Percentiles rank a stretch among this genome's conserved stretches.
Conservation (phyloP, 2,329 filamentous ascomycete species). For the Xylariaceae sp. region DNA sequence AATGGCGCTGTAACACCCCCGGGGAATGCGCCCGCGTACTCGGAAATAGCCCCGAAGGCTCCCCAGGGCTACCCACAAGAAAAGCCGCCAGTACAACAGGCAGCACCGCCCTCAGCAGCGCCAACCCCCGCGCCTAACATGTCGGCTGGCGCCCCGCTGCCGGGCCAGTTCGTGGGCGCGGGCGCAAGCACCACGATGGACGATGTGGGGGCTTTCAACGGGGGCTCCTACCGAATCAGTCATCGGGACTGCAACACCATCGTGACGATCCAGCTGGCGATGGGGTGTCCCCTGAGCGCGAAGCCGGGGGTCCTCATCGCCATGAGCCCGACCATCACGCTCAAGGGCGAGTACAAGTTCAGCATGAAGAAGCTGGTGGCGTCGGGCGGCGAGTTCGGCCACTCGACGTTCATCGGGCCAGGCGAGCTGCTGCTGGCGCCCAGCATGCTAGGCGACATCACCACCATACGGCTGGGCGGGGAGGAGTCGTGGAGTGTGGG, state of each 20-base stretch:
- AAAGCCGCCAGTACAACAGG: slow-evolving; percentile 29
- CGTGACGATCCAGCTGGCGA: slow-evolving; percentile 85
- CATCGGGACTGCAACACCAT: slow-evolving; percentile 92
- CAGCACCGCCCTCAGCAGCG: slow-evolving; percentile 23
- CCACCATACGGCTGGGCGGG: slow-evolving; percentile 75
- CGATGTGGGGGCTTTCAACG: slow-evolving; percentile 96
- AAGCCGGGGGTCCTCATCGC: slow-evolving; percentile 92
- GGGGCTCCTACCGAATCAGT: slow-evolving; percentile 90
- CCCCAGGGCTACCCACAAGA: slow-evolving; percentile 42
- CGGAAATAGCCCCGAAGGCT: slow-evolving; percentile 30
- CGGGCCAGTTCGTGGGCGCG: slow-evolving; percentile 68
- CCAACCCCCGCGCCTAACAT: slow-evolving; percentile 41
- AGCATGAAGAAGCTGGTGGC: slow-evolving; percentile 89
- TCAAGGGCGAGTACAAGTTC: slow-evolving; percentile 85
- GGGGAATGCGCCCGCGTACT: slow-evolving; percentile 34
- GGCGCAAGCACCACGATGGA: slow-evolving; percentile 67
- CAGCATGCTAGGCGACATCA: slow-evolving; percentile 80
- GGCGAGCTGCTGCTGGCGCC: slow-evolving; percentile 90
- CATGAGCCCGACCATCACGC: slow-evolving; percentile 87
- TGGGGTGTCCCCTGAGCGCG: slow-evolving; percentile 81
- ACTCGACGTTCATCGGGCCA: slow-evolving; percentile 84
- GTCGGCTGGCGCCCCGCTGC: slow-evolving; percentile 47
- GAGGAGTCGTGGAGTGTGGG: slow-evolving; percentile 82
- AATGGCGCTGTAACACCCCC: slow-evolving; percentile 41
- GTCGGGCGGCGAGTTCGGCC: slow-evolving; percentile 78